phyloP scores from a whole-genome alignment of 192 early-diverging fungal species.

The Phycomyces blakesleeanus region DNA sequence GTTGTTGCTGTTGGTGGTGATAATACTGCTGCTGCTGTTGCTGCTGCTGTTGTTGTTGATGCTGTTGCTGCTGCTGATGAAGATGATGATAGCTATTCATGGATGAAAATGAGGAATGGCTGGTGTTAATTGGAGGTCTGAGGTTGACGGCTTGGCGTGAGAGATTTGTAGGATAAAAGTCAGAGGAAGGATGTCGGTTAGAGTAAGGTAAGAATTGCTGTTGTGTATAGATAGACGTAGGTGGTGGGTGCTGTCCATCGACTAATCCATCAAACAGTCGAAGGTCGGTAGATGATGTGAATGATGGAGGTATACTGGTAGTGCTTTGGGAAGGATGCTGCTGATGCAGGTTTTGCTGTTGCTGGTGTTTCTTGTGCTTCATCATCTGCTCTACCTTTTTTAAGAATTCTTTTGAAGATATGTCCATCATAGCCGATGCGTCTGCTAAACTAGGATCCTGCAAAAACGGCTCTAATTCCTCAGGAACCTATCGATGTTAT shows the following conservation, averaged over 20 bases:
- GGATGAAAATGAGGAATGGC: neutral
- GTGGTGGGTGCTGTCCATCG: slow-evolving; percentile 14
- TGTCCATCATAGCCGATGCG: slow-evolving; percentile 6
- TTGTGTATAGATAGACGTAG: slow-evolving; percentile 24
- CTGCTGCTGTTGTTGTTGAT: too few species aligned
- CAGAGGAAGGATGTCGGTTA: slow-evolving; percentile 25
- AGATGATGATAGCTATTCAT: neutral
- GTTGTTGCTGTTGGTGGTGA: too few species aligned
- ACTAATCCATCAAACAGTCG: slow-evolving; percentile 16
- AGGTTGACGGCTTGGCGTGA: neutral
- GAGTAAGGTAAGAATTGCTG: slow-evolving; percentile 27
- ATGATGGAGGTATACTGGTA: neutral
- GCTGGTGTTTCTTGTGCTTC: slow-evolving; percentile 16
- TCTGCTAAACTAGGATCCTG: slow-evolving; percentile 25
- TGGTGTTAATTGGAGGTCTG: neutral
- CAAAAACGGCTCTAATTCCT: slow-evolving; percentile 19
- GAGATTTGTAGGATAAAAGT: slow-evolving; percentile 14
- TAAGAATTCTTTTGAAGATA: slow-evolving; percentile 25
- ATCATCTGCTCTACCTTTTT: slow-evolving; percentile 18
- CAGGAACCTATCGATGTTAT: slow-evolving; percentile 9
- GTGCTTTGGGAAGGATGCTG: slow-evolving; percentile 1
- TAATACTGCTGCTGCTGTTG: too few species aligned
- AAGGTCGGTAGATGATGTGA: slow-evolving; percentile 6
- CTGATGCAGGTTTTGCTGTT: too few species aligned
- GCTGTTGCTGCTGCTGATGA: too few species aligned